These are phyloP conservation scores for Trametes coccinea DNA, from an alignment of 768 basidiomycete genomes.

Conservation along the genomic window DNA sequence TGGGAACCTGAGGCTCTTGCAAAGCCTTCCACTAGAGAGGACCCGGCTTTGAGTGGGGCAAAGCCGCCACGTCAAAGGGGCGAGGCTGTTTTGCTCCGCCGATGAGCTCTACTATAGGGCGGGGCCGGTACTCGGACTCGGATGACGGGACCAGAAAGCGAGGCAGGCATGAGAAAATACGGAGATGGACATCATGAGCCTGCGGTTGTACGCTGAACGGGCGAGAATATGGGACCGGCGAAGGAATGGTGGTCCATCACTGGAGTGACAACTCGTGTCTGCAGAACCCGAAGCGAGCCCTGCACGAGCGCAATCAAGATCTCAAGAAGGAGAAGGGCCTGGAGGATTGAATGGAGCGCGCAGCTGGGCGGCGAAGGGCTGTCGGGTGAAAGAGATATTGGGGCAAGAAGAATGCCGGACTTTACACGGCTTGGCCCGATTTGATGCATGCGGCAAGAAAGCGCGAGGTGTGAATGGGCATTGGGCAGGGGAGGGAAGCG, in stretches of 20 bases:
- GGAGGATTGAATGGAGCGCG: background rate
- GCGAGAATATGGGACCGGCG: background rate
- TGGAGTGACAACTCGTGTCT: background rate
- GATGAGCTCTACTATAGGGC: background rate
- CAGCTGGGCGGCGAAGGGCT: background rate
- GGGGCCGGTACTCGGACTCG: conserved; percentile 3
- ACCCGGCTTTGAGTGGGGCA: too few species aligned
- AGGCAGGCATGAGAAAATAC: conserved; percentile 1
- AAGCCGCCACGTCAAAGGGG: background rate
- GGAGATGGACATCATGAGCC: background rate
- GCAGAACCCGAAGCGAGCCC: background rate
- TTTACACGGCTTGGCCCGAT: background rate
- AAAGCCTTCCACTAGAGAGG: too few species aligned
- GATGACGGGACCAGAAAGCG: background rate
- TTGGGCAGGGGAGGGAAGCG: background rate
- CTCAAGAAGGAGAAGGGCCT: background rate
- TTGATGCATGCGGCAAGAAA: background rate
- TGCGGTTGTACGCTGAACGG: background rate
- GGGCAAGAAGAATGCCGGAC: background rate
- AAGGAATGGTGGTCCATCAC: conserved; percentile 3
- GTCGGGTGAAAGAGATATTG: background rate
- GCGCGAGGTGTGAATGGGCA: background rate
- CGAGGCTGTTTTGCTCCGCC: conserved; percentile 1
- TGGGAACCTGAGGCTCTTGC: too few species aligned
- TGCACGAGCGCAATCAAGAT: conserved; percentile 2